These are phyloP conservation scores for Kodamaea lidongshanica DNA, from an alignment of 805 yeast genomes.

Conservation along the genomic window DNA sequence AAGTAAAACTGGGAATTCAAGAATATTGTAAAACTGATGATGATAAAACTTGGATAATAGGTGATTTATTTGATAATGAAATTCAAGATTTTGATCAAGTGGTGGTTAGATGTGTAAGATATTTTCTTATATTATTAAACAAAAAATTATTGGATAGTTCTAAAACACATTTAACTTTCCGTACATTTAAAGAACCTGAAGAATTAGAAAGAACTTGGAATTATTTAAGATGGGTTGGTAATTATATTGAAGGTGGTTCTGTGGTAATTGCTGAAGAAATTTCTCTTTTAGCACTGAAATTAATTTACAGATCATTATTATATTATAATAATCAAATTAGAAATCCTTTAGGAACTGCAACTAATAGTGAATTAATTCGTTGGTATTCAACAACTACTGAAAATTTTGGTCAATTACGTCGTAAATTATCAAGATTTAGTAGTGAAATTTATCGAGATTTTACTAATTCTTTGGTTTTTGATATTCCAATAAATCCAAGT, in stretches of 20 bases:
- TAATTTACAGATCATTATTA: conserved; percentile 61
- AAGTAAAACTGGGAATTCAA: conserved; percentile 60
- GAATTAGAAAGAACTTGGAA: conserved; percentile 79
- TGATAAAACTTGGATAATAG: conserved; percentile 64
- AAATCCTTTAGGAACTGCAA: conserved; percentile 44
- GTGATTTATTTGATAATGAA: conserved; percentile 55
- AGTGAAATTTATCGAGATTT: conserved; percentile 61
- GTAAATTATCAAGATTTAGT: conserved; percentile 77
- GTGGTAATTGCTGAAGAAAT: conserved; percentile 76
- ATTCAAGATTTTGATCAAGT: conserved; percentile 50
- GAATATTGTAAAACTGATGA: conserved; percentile 50
- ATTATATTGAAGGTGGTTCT: conserved; percentile 74
- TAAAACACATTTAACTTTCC: conserved; percentile 52
- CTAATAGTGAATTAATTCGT: conserved; percentile 38
- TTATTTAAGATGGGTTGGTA: conserved; percentile 70
- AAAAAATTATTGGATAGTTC: conserved; percentile 76
- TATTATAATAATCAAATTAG: conserved; percentile 67
- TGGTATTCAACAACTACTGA: conserved; percentile 68
- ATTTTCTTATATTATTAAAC: conserved; percentile 63
- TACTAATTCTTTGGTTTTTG: conserved; percentile 64
- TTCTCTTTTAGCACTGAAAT: conserved; percentile 54
- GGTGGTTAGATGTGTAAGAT: conserved; percentile 66
- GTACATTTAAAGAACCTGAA: conserved; percentile 88
- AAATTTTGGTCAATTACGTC: conserved; percentile 66
- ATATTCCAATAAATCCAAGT: conserved; percentile 38